Base-by-base conservation (phyloP, 2,329 filamentous ascomycete species). In the Fusarium concolor region DNA sequence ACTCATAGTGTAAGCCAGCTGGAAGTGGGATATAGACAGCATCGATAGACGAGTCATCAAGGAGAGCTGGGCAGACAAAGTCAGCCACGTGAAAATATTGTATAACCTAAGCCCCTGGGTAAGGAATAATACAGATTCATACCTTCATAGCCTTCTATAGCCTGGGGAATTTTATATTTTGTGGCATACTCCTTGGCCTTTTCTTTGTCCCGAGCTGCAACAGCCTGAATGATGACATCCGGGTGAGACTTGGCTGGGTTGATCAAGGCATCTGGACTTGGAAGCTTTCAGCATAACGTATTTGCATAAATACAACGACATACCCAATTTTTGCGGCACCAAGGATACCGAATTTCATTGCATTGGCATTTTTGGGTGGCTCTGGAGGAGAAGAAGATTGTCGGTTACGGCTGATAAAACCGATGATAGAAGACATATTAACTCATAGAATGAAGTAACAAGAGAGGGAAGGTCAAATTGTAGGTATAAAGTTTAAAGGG, bases 1-100 rank as follows among this genome's bases (percentile, higher is more conserved):
- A 57, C 24, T 54, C 38, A 9, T 37, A 43, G 29, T 54, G 54
- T 14, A 57, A 14, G 10, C 29, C 20, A 2, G 12, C 29, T 4
- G 52, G 18, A 6, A 57, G 54, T 2, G 54, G 47, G 31, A 54
- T 43, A 5, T 57, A 57, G 14, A 57, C 47, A 5, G 29, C 49
- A 43, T 55, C 38, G 10, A 31, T 38, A 5, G 24, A 44, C 3
- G 31, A 10, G 8, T 57, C 55, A 10, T 38, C 15, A 3, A 57
- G 31, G 6, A 43, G 20, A 14, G 29, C 38, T 57, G 10, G 0
- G 8, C 5, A 17, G 1, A 10, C 0, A 17, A 8, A 5, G 10
- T 53, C 6, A 53, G 39, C 17, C 9, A 1, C 14, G 17, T 17
- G 12, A 8, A 12, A 31, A 31, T 31, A 5, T 31, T 14, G 3